These are phyloP conservation scores for Ascosphaera aggregata DNA, from an alignment of 2,329 filamentous ascomycete genomes.

Conservation along the genomic window DNA sequence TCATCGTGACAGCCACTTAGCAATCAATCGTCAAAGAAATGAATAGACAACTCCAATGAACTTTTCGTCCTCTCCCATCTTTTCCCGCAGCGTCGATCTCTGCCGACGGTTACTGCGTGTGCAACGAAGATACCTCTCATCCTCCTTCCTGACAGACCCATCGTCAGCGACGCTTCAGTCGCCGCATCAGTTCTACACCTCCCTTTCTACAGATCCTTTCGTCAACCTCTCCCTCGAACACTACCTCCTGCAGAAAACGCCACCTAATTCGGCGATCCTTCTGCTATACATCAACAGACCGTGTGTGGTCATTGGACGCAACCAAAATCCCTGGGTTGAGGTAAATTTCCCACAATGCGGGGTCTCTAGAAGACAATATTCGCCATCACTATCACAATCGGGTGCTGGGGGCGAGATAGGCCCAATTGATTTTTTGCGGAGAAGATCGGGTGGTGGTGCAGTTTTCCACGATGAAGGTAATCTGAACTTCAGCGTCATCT, in stretches of 20 bases:
- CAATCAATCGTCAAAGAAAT: too few relatives aligned
- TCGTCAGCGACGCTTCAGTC: background rate
- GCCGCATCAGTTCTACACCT: slow-evolving; percentile 44
- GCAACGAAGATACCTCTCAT: background rate
- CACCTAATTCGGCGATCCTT: slow-evolving; percentile 49
- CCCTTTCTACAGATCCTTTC: slow-evolving; percentile 47
- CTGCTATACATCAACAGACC: slow-evolving; percentile 77
- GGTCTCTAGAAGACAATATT: slow-evolving; percentile 1
- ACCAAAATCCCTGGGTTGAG: slow-evolving; percentile 96
- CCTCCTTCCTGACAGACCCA: background rate
- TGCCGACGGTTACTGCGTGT: too few relatives aligned
- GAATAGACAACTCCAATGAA: too few relatives aligned
- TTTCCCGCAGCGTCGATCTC: too few relatives aligned
- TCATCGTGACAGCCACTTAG: too few relatives aligned
- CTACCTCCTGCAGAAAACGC: slow-evolving; percentile 53
- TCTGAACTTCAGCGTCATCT: slow-evolving; percentile 85
- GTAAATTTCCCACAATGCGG: slow-evolving; percentile 36
- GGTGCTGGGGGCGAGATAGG: slow-evolving; percentile 6
- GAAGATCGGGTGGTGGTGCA: slow-evolving; percentile 70
- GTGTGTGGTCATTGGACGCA: slow-evolving; percentile 76
- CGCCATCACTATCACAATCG: slow-evolving; percentile 23
- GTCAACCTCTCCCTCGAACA: slow-evolving; percentile 91
- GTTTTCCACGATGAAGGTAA: slow-evolving; percentile 91
- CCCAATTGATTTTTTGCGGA: slow-evolving; percentile 42
- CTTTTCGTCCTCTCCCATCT: too few relatives aligned